Percentiles rank a stretch among this genome's conserved stretches.
Conservation (phyloP, 1,139 yeast genomes). For the Spencermartinsiella ligniputridi region DNA sequence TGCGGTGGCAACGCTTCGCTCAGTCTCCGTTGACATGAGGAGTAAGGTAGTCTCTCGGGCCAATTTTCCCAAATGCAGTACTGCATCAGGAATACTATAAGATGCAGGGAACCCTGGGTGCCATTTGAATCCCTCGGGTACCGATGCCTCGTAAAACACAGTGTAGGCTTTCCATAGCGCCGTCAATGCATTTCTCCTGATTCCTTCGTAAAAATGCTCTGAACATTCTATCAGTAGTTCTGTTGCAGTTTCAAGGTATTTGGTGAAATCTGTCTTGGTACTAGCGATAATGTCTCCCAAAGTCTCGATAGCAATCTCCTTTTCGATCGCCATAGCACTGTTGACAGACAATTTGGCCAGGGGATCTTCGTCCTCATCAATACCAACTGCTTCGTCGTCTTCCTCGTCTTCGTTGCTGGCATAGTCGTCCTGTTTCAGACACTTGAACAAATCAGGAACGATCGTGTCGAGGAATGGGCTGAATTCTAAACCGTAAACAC, state of each 20-base stretch:
- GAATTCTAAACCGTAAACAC: constrained; percentile 88
- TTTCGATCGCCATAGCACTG: constrained; percentile 93
- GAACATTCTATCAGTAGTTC: constrained; percentile 65
- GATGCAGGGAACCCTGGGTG: constrained; percentile 67
- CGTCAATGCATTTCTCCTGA: constrained; percentile 81
- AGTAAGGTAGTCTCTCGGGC: constrained; percentile 64
- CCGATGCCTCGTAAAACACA: constrained; percentile 52
- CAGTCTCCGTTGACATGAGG: constrained; percentile 72
- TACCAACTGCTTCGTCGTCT: constrained; percentile 27
- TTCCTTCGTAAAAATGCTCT: constrained; percentile 78
- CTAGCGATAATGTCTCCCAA: constrained; percentile 84
- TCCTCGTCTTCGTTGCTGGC: constrained; percentile 34
- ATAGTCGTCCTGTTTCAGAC: constrained; percentile 65
- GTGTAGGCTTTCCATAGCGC: constrained; percentile 79
- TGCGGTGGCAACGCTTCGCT: constrained; percentile 70
- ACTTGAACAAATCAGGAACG: constrained; percentile 77
- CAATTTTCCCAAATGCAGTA: constrained; percentile 56
- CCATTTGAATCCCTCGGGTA: constrained; percentile 41
- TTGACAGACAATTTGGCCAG: constrained; percentile 76
- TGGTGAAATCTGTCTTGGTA: constrained; percentile 73
- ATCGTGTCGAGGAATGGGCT: constrained; percentile 79
- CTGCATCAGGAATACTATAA: constrained; percentile 30
- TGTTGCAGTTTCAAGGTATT: constrained; percentile 70
- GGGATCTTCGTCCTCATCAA: constrained; percentile 43
- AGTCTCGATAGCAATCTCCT: constrained; percentile 95